These are phyloP conservation scores for Alternaria sp. DNA, from an alignment of 2,329 filamentous ascomycete species.

Conservation along the genomic window DNA sequence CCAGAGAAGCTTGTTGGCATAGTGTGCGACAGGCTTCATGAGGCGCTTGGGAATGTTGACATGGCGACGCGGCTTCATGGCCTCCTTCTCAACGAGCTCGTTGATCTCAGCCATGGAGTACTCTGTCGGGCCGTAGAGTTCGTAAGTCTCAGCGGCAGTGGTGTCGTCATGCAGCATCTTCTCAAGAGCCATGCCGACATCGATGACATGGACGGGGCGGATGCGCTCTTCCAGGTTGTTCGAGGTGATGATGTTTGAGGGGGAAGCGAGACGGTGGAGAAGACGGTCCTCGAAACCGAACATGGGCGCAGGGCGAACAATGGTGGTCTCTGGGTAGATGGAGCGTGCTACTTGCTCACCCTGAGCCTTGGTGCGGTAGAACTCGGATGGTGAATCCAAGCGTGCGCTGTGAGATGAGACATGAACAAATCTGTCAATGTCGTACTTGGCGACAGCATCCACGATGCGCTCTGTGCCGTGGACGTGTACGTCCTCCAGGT, in stretches of 20 bases:
- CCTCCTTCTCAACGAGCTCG: slow-evolving; percentile 88
- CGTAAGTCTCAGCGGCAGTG: slow-evolving; percentile 89
- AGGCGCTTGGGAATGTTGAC: slow-evolving; percentile 87
- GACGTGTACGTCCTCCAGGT: slow-evolving; percentile 89
- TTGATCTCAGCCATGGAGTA: slow-evolving; percentile 91
- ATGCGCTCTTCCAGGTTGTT: slow-evolving; percentile 94
- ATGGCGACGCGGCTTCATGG: slow-evolving; percentile 86
- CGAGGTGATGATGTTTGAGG: slow-evolving; percentile 83
- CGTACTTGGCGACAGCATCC: slow-evolving; percentile 95
- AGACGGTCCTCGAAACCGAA: slow-evolving; percentile 96
- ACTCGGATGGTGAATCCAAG: slow-evolving; percentile 81
- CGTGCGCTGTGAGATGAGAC: slow-evolving; percentile 94
- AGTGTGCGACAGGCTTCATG: slow-evolving; percentile 75
- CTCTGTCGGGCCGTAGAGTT: slow-evolving; percentile 92
- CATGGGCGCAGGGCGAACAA: slow-evolving; percentile 90
- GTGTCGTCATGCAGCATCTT: slow-evolving; percentile 89
- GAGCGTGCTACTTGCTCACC: slow-evolving; percentile 84
- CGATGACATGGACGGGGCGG: slow-evolving; percentile 90
- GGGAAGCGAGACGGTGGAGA: slow-evolving; percentile 81
- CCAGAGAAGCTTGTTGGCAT: slow-evolving; percentile 86
- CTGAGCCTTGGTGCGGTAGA: slow-evolving; percentile 88
- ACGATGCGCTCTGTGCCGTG: slow-evolving; percentile 92
- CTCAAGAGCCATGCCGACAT: slow-evolving; percentile 89
- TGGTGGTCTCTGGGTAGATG: slow-evolving; percentile 96
- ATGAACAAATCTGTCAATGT: slow-evolving; percentile 95